Evolutionary conservation across 371 early-diverging fungal genomes (phyloP).

Genomic region (Smittium culicis): DNA sequence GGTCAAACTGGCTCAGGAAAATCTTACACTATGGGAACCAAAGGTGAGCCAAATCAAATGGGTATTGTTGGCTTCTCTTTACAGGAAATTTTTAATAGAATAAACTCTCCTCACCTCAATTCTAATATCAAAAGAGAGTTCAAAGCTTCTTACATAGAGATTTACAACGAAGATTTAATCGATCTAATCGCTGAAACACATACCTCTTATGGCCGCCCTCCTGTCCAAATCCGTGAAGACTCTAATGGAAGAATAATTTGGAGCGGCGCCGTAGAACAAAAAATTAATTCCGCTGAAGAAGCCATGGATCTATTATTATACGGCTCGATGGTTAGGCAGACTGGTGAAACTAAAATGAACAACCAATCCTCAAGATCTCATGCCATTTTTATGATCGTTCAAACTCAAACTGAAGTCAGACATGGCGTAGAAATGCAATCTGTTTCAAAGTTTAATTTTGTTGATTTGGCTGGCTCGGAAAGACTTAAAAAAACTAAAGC

Average conservation of each 20-base stretch:
- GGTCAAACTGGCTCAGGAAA: slow-evolving; percentile 96
- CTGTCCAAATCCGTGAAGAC: slow-evolving; percentile 83
- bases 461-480: slow-evolving; percentile 99
- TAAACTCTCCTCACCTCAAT: slow-evolving; percentile 20
- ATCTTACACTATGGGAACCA: slow-evolving; percentile 96
- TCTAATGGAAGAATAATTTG: slow-evolving; percentile 75
- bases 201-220: slow-evolving; percentile 41
- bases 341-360: slow-evolving; percentile 96
- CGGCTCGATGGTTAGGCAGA: slow-evolving; percentile 73
- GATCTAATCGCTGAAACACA: slow-evolving; percentile 59
- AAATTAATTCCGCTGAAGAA: slow-evolving; percentile 57
- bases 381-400: slow-evolving; percentile 90
- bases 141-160: slow-evolving; percentile 71
- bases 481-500: slow-evolving; percentile 92
- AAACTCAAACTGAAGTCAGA: slow-evolving; percentile 41
- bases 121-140: slow-evolving; percentile 35
- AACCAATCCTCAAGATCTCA: slow-evolving; percentile 89
- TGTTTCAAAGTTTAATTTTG: slow-evolving; percentile 93
- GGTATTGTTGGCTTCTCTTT: slow-evolving; percentile 10
- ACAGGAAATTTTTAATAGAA: slow-evolving; percentile 10
- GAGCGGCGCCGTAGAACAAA: slow-evolving; percentile 76
- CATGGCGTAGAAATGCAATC: slow-evolving; percentile 43
- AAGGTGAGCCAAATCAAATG: slow-evolving; percentile 5
- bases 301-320: slow-evolving; percentile 62
- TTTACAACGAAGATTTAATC: slow-evolving; percentile 96